Conservation (phyloP, 2,329 filamentous ascomycete species). For the Botrytis deweyae region DNA sequence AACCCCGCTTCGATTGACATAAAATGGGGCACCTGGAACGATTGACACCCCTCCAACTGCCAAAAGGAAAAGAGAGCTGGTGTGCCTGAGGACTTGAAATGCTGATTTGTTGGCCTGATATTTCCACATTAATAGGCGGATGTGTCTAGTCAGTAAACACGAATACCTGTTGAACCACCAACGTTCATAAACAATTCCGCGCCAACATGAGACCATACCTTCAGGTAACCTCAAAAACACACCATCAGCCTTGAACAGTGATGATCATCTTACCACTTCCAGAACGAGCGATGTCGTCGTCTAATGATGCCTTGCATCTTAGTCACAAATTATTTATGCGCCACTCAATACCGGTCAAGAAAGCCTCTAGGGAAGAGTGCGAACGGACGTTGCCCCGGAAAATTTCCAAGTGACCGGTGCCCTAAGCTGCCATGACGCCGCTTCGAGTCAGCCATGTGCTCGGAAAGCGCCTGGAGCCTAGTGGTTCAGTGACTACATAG, state of each 20-base stretch:
- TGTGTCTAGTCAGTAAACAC: background rate
- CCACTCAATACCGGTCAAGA: background rate
- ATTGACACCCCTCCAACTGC: background rate
- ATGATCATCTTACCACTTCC: background rate
- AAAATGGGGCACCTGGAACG: background rate
- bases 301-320: background rate
- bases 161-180: background rate
- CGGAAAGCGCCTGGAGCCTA: background rate
- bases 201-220: background rate
- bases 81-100: background rate
- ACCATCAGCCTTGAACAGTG: background rate
- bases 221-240: background rate
- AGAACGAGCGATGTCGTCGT: conserved; percentile 1
- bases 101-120: background rate
- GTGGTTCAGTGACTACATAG: background rate
- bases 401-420: background rate
- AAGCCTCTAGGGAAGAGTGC: background rate
- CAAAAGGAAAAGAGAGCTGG: background rate
- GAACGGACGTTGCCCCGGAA: background rate
- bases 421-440: background rate
- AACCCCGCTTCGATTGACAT: background rate
- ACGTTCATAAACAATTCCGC: background rate
- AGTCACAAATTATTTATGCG: background rate
- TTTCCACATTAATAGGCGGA: background rate
- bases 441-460: conserved; percentile 4